Conservation (phyloP, 1,284 basidiomycete genomes). For the Neolentinus lepideus region DNA sequence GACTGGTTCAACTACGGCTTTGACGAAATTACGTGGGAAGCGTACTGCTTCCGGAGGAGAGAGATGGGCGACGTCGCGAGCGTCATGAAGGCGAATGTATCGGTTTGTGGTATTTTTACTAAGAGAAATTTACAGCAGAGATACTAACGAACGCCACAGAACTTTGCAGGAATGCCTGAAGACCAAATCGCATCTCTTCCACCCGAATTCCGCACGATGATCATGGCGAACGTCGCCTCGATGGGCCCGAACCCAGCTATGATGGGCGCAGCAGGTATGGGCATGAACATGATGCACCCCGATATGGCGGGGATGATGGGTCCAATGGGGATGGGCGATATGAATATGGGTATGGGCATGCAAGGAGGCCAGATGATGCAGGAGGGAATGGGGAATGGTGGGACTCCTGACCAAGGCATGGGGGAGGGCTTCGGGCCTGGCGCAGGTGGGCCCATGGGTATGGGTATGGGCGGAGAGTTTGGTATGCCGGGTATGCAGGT, state of each 20-base stretch:
- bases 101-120: slow-evolving; percentile 34
- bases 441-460: slow-evolving; percentile 40
- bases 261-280: slow-evolving; percentile 42
- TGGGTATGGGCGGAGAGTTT: slow-evolving; percentile 42
- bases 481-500: slow-evolving; percentile 31
- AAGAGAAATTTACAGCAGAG: background rate
- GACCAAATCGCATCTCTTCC: slow-evolving; percentile 71
- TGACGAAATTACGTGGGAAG: slow-evolving; percentile 93
- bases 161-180: slow-evolving; percentile 75
- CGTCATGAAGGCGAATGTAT: slow-evolving; percentile 69
- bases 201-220: slow-evolving; percentile 75
- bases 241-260: slow-evolving; percentile 54
- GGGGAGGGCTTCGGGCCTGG: slow-evolving; percentile 34
- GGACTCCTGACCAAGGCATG: background rate
- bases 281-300: slow-evolving; percentile 27
- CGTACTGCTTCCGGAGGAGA: slow-evolving; percentile 82
- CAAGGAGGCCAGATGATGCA: slow-evolving; percentile 9
- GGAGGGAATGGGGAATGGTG: background rate
- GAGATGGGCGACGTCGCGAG: slow-evolving; percentile 76
- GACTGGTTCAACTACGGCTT: slow-evolving; percentile 99
- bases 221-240: slow-evolving; percentile 67
- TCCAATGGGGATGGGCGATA: slow-evolving; percentile 25
- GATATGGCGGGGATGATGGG: slow-evolving; percentile 30
- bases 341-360: slow-evolving; percentile 27
- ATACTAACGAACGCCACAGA: slow-evolving; percentile 32